Percentiles rank a stretch among this genome's conserved stretches.
Conservation (phyloP, 352 stramenopile species). For the Phytophthora hibernalis region DNA sequence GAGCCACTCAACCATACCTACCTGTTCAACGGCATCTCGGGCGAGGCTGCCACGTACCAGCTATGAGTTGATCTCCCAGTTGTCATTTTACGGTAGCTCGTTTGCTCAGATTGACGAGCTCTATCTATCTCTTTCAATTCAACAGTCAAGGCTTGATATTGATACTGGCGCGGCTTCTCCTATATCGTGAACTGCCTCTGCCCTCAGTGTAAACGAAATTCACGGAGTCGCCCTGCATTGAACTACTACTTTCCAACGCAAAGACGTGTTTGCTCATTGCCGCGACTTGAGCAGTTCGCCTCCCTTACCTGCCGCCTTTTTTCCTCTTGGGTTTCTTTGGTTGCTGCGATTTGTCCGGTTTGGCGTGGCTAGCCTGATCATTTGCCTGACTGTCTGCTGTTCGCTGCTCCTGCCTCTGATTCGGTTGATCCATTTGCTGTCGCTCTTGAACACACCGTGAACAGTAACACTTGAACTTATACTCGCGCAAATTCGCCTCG, state of each 20-base stretch:
- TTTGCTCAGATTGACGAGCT: not conserved
- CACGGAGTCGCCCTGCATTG: not conserved
- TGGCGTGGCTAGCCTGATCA: not conserved
- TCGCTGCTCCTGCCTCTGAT: conserved; percentile 5
- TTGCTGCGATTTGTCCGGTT: conserved; percentile 1
- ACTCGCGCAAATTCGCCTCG: conserved; percentile 74
- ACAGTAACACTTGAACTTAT: conserved; percentile 85
- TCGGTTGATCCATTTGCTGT: conserved; percentile 30
- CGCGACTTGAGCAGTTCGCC: conserved; percentile 8
- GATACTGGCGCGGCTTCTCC: conserved; percentile 15
- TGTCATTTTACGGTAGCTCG: not conserved
- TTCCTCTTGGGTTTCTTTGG: conserved; percentile 29
- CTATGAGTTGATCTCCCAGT: conserved; percentile 51
- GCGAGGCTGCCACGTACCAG: conserved; percentile 69
- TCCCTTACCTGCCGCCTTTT: conserved; percentile 22
- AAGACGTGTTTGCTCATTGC: conserved; percentile 9
- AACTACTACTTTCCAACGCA: conserved; percentile 24
- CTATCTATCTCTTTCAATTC: conserved; percentile 19
- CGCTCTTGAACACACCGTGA: conserved; percentile 60
- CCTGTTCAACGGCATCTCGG: conserved; percentile 97
- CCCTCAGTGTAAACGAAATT: not conserved
- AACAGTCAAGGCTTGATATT: conserved; percentile 24
- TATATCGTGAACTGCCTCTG: conserved; percentile 8
- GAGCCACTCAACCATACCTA: conserved; percentile 97
- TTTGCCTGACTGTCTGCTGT: conserved; percentile 5